A percentile compares a stretch with the other conserved stretches of the same genome.
Evolutionary conservation across 768 basidiomycete genomes (phyloP).

Genomic region (Serendipita indica): DNA sequence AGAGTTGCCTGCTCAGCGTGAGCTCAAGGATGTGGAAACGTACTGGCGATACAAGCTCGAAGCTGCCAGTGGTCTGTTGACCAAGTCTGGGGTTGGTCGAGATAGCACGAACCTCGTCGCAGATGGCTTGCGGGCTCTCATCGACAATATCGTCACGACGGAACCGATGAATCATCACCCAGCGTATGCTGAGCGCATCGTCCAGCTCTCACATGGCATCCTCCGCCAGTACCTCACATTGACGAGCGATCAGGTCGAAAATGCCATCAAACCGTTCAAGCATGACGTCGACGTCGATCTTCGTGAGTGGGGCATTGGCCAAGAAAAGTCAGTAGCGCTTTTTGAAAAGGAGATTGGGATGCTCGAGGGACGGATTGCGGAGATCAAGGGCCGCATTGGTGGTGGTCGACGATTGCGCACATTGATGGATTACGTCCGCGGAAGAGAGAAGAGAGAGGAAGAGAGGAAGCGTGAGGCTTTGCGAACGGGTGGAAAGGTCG

Average conservation of each 20-base stretch:
- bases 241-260: conserved; percentile 98
- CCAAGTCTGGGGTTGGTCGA: conserved; percentile 90
- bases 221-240: conserved; percentile 83
- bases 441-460: conserved; percentile 61
- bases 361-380: conserved; percentile 76
- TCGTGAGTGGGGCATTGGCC: conserved; percentile 81
- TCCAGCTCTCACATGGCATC: conserved; percentile 85
- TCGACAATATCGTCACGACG: conserved; percentile 73
- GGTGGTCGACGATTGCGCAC: conserved; percentile 64
- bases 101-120: conserved; percentile 91
- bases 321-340: conserved; percentile 56
- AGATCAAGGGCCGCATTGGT: conserved; percentile 79
- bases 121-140: conserved; percentile 77
- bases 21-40: conserved; percentile 48
- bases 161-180: conserved; percentile 93
- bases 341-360: conserved; percentile 72
- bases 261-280: conserved; percentile 98
- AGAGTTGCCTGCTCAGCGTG: neutral
- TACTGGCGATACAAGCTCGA: conserved; percentile 97
- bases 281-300: conserved; percentile 93
- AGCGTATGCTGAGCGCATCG: conserved; percentile 70
- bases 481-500: conserved; percentile 22
- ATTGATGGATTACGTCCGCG: conserved; percentile 67
- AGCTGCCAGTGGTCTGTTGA: conserved; percentile 80
- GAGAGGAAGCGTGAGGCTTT: conserved; percentile 35